Evolutionary conservation across 139 green algal species (phyloP).

Genomic region (Auxenochlorella pyrenoidosa): DNA sequence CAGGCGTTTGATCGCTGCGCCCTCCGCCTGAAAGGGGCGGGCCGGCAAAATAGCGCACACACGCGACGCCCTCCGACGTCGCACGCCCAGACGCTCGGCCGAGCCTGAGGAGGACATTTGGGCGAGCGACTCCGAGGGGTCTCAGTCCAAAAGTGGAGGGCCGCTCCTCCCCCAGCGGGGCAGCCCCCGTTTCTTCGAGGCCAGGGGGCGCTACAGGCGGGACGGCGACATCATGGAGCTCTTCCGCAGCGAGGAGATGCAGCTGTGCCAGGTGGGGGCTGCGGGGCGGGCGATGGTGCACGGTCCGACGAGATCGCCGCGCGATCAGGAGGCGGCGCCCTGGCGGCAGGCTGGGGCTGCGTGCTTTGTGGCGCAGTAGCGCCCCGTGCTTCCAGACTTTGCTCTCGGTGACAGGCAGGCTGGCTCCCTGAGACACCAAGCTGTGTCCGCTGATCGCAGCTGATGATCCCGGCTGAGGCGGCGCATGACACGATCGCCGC

Average conservation of each 20-base stretch:
- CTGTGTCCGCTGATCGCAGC: conserved; percentile 61
- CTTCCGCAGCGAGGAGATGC: conserved; percentile 91
- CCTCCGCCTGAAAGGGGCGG: no score
- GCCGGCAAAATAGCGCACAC: neutral
- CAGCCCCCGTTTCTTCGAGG: neutral
- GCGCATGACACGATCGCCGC: conserved; percentile 91
- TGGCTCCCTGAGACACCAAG: no score
- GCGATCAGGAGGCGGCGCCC: no score
- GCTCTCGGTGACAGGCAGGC: no score
- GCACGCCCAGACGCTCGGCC: neutral
- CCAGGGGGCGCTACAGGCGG: neutral
- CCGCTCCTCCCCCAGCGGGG: neutral
- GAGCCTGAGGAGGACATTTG: no score
- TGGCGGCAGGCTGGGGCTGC: neutral
- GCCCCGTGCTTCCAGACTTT: no score
- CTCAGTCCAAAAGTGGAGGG: neutral
- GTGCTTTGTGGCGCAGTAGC: no score
- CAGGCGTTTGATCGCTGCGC: neutral
- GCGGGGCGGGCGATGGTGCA: neutral
- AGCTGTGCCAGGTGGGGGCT: conserved; percentile 89
- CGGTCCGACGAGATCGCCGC: neutral
- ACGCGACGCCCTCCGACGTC: neutral
- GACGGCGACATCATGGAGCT: conserved; percentile 50
- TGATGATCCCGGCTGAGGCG: conserved; percentile 97
- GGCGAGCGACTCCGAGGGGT: neutral